Evolutionary conservation across 805 yeast genomes (phyloP), one percentile per base, ranked within the genome.

Genomic region (Candida stauntonica): DNA sequence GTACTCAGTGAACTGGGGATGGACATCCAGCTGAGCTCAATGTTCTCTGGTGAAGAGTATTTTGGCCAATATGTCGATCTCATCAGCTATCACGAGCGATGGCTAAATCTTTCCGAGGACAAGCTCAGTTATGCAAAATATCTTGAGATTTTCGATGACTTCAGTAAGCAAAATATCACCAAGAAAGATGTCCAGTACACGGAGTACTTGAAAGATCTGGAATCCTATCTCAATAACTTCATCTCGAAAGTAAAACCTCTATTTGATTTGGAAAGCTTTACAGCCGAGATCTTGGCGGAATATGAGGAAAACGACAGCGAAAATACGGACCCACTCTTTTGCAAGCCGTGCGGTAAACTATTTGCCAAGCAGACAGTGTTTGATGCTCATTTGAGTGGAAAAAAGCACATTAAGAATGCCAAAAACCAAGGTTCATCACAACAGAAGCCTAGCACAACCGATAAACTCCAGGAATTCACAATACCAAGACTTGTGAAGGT

Each of bases 361-460:
- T 88, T 86, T 55, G 63, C 83, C 12, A 81, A 81, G 36, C 63
- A 63, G 19, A 62, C 87, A 0, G 93, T 85, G 0, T 88, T 67
- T 54, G 60, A 71, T 4, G 79, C 74, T 3, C 97, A 91, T 66
- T 58, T 86, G 18, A 43, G 51, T 1, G 95, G 96, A 1, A 85
- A 83, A 55, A 81, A 80, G 49, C 97, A 91, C 55, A 62, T 68
- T 40, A 81, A 77, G 48, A 76, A 76, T 47, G 36, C 33, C 23
- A 26, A 11, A 9, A 26, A 11, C 9, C 7, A 13, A 7, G 13
- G 7, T n/a, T n/a, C 7, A 26, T 26, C 14, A 58, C 7, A 9
- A 26, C 28, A 7, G 24, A 12, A 7, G 12, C 24, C 24, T 49
- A 19, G n/a, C 17, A 24, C 60, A 6, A 46, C 48, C 7, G 48